Conservation (phyloP, 306 rosid species). For the Cyamopsis tetragonoloba region DNA sequence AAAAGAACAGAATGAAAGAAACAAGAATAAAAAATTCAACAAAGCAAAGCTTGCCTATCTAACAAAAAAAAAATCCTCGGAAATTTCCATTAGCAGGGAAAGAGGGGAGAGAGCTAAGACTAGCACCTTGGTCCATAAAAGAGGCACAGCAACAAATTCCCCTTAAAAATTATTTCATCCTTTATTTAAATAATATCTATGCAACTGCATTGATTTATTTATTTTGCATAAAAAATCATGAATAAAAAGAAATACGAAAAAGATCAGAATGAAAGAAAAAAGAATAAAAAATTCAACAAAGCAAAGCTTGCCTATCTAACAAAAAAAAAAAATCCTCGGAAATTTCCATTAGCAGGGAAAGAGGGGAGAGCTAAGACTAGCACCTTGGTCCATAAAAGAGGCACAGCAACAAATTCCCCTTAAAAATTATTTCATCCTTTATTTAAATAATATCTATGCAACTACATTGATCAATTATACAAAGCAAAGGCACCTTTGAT, state of each 20-base stretch:
- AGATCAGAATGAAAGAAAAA: background rate
- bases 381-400: conserved; percentile 7
- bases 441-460: background rate
- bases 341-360: background rate
- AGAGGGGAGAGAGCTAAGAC: background rate
- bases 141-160: background rate
- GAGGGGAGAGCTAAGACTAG: background rate
- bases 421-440: background rate
- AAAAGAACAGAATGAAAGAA: background rate
- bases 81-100: background rate
- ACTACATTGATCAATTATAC: background rate
- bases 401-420: background rate
- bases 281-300: background rate
- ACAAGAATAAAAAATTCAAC: background rate
- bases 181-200: background rate
- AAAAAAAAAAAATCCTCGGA: background rate
- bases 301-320: background rate
- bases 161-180: background rate
- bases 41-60: background rate
- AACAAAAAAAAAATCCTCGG: background rate
- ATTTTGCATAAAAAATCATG: background rate
- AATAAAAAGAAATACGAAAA: background rate
- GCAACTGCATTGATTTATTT: background rate
- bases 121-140: background rate
- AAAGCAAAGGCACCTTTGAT: background rate